phyloP scores from a whole-genome alignment of 2,329 filamentous ascomycete species.

The Polytolypa hystricis region DNA sequence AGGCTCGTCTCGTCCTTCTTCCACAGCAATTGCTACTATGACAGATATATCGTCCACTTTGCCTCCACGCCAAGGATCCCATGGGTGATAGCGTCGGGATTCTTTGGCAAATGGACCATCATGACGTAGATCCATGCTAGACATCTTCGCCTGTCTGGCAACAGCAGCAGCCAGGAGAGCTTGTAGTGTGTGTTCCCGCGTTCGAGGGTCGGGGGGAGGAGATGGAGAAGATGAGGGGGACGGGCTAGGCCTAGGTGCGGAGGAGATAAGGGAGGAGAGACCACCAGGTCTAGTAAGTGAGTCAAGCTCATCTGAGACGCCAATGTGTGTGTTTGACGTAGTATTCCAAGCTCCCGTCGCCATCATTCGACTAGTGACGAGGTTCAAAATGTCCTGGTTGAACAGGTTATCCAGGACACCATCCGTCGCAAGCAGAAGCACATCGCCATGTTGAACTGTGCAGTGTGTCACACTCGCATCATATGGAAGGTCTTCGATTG shows the following conservation, averaged over 20 bases:
- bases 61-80: constrained; percentile 78
- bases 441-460: constrained; percentile 73
- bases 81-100: constrained; percentile 75
- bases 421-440: constrained; percentile 88
- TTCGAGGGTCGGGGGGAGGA: constrained; percentile 12
- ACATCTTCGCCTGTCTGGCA: constrained; percentile 69
- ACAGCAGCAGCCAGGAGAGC: constrained; percentile 69
- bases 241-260: constrained; percentile 3
- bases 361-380: constrained; percentile 68
- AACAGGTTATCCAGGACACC: constrained; percentile 94
- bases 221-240: constrained; percentile 7
- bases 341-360: constrained; percentile 62
- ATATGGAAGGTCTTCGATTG: constrained; percentile 70
- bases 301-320: constrained; percentile 50
- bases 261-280: constrained; percentile 19
- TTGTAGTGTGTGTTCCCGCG: constrained; percentile 51
- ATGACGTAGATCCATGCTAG: constrained; percentile 67
- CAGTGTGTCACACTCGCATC: constrained; percentile 74
- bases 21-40: constrained; percentile 65
- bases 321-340: constrained; percentile 48
- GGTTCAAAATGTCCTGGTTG: constrained; percentile 73
- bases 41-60: constrained; percentile 96
- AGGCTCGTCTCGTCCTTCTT: constrained; percentile 30
- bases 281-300: constrained; percentile 42
- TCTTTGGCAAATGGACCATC: constrained; percentile 94